Base-by-base conservation (phyloP, 2,329 filamentous ascomycete species). In the Dactylellina leptospora region DNA sequence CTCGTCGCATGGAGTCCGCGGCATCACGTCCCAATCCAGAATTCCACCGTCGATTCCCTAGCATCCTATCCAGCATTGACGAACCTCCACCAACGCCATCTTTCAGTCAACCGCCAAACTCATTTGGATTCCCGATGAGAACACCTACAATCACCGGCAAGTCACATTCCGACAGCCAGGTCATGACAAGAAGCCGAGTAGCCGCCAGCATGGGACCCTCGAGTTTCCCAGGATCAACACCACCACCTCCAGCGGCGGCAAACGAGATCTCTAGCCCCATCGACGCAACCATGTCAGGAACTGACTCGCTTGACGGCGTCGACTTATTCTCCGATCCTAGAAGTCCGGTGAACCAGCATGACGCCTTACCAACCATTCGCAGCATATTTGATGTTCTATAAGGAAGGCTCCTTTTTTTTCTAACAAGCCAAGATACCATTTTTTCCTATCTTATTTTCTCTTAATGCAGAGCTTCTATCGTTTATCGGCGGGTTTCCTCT, bases 371-470 rank as follows among this genome's bases (percentile, higher is more conserved):
- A 30, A 75, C 76, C 11, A 74, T 77, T 45, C 62, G 76, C 48
- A 77, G 75, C 58, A 77, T 77, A 53, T 77, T 76, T 48, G 76
- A 77, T 69, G 76, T 77, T 54, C 72, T 77, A 73, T 77, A 74
- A 23, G 13, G 13, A 5, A 11, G 13, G 4, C 18, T 40, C 36
- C 36, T 40, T 40, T 16, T 4, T 40, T 40, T 10, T 4, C 11
- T 40, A n/a, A 40, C 36, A 40, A 40, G 36, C 36, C 11, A 40
- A 23, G 56, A 63, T 69, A 72, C 62, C 58, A 68, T 20, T 44
- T 58, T 40, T 54, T 28, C 23, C 22, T 61, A 53, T 44, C 20
- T 51, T 48, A 28, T 16, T 33, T 27, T 30, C 47, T 58, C 69
- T 47, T 74, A 36, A 44, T 71, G 69, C 68, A 48, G 33, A 60